phyloP scores from a whole-genome alignment of 176 grass and related monocot genomes.

The Neostapfia colusana region DNA sequence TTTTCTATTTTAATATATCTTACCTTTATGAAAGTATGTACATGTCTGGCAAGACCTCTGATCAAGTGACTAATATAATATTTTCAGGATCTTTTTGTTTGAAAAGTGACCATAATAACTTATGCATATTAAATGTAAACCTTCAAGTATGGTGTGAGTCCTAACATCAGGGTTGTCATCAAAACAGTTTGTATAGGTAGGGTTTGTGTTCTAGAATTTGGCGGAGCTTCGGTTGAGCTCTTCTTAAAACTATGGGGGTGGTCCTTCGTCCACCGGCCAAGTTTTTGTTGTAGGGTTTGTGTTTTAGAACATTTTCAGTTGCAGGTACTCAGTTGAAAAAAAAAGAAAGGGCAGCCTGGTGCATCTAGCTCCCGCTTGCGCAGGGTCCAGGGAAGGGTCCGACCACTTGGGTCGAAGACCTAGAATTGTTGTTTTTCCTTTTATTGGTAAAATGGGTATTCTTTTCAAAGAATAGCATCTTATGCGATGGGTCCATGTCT shows the following conservation, averaged over 20 bases:
- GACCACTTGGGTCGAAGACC: no score
- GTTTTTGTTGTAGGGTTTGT: neutral
- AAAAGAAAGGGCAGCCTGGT: no score
- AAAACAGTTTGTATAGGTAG: slow-evolving; percentile 1
- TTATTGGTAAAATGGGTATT: slow-evolving; percentile 1
- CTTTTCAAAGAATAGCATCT: slow-evolving; percentile 10
- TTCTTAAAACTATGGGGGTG: neutral
- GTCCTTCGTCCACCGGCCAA: neutral
- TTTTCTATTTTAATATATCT: slow-evolving; percentile 14
- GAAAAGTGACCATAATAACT: neutral
- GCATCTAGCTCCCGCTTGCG: no score
- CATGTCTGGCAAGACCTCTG: neutral
- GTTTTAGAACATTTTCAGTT: neutral
- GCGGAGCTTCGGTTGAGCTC: neutral
- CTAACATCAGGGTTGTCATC: neutral
- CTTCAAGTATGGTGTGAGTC: neutral
- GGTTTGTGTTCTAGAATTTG: neutral
- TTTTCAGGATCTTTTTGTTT: neutral
- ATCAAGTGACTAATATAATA: slow-evolving; percentile 7
- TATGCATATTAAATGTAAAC: neutral
- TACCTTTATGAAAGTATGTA: neutral
- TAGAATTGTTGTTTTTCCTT: neutral
- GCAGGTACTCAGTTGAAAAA: neutral
- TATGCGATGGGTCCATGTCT: slow-evolving; percentile 20
- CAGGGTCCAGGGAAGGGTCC: no score